Evolutionary conservation across 2,329 filamentous ascomycete species (phyloP).

Genomic region (Diaporthe australafricana): DNA sequence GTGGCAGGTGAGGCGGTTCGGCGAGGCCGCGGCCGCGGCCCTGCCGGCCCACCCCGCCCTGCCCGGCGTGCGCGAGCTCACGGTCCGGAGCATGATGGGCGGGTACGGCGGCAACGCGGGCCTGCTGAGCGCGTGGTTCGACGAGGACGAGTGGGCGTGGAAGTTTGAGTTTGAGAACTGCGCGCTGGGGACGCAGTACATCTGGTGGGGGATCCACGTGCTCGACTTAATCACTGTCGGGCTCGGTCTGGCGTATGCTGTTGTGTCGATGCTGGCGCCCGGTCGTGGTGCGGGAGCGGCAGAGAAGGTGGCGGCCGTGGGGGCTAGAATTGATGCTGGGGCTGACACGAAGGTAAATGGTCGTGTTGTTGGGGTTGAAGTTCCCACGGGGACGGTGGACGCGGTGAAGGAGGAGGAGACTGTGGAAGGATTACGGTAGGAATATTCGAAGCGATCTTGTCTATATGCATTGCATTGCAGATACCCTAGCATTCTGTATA

Average conservation of each 20-base stretch:
- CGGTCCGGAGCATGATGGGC: slow-evolving; percentile 98
- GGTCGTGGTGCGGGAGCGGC: not conserved
- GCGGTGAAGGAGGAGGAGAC: not conserved
- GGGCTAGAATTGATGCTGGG: not conserved
- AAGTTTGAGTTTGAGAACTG: slow-evolving; percentile 84
- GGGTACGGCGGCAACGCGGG: slow-evolving; percentile 93
- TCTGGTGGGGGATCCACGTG: slow-evolving; percentile 94
- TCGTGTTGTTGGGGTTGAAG: not conserved
- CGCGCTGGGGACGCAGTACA: slow-evolving; percentile 84
- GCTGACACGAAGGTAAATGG: not conserved
- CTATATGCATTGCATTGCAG: slow-evolving; percentile 5
- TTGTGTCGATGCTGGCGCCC: slow-evolving; percentile 4
- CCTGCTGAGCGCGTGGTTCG: slow-evolving; percentile 90
- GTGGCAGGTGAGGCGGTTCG: slow-evolving; percentile 65
- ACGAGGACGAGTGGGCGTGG: slow-evolving; percentile 80
- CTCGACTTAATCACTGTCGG: slow-evolving; percentile 67
- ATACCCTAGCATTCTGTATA: slow-evolving; percentile 30
- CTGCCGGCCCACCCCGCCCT: slow-evolving; percentile 56
- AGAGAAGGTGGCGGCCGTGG: not conserved
- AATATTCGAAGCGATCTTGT: not conserved
- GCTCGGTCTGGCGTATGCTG: slow-evolving; percentile 44
- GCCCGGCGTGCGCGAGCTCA: slow-evolving; percentile 85
- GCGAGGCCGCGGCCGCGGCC: slow-evolving; percentile 53
- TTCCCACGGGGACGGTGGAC: not conserved
- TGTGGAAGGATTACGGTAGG: not conserved